Conservation (phyloP, 139 green algal genomes). For the Choricystis sp. region DNA sequence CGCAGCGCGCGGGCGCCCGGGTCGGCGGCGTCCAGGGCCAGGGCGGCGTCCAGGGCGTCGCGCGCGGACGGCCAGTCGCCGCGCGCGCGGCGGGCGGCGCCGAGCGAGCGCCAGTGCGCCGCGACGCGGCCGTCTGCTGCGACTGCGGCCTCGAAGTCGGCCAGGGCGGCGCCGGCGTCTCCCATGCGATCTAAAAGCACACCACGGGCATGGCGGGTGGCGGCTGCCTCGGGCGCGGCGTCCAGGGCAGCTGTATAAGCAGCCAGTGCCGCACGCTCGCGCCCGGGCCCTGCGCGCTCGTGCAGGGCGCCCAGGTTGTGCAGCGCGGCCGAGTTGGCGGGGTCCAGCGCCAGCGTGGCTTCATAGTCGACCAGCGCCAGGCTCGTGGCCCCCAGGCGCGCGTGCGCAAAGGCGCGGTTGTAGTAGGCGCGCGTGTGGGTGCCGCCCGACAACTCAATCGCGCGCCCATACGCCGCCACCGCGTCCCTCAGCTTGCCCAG, state of each 20-base stretch:
- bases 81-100: conserved; percentile 14
- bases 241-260: conserved; percentile 22
- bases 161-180: conserved; percentile 12
- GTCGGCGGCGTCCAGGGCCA: conserved; percentile 24
- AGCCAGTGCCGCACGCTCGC: conserved; percentile 21
- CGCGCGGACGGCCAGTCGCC: conserved; percentile 23
- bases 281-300: conserved; percentile 36
- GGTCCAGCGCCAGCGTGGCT: conserved; percentile 45
- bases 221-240: conserved; percentile 3
- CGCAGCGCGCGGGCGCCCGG: conserved; percentile 27
- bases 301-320: conserved; percentile 56
- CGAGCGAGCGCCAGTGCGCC: conserved; percentile 29
- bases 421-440: conserved; percentile 59
- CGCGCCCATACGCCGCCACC: conserved; percentile 55
- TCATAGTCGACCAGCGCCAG: conserved; percentile 53
- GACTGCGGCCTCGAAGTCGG: conserved; percentile 24
- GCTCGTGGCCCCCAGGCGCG: conserved; percentile 7
- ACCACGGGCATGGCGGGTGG: conserved; percentile 24
- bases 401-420: conserved; percentile 54
- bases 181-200: conserved; percentile 31
- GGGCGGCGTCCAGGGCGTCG: conserved; percentile 20
- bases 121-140: conserved; percentile 11
- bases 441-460: conserved; percentile 51
- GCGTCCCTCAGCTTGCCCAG: conserved; percentile 49
- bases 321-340: conserved; percentile 47